phyloP scores from a whole-genome alignment of 371 early-diverging fungal genomes.

The Apophysomyces ossiformis region DNA sequence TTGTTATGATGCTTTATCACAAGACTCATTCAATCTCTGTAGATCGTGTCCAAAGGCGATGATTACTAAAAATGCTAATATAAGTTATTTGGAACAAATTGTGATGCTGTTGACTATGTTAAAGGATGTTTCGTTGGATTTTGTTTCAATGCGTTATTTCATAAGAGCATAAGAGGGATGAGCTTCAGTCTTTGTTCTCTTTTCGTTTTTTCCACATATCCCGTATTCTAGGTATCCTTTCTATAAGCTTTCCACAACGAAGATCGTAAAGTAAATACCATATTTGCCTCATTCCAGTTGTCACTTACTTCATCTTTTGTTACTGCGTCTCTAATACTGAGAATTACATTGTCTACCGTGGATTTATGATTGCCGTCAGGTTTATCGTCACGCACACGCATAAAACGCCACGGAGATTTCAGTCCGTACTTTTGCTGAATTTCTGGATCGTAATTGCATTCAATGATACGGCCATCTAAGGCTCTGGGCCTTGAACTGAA shows the following conservation, averaged over 20 bases:
- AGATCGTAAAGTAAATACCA: neutral
- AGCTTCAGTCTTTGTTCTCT: neutral
- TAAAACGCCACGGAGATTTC: conserved; percentile 75
- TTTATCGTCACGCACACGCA: conserved; percentile 91
- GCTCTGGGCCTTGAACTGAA: conserved; percentile 29
- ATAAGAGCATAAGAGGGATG: neutral
- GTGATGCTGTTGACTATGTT: conserved; percentile 5
- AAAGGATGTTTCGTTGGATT: neutral
- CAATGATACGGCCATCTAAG: conserved; percentile 71
- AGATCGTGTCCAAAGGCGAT: conserved; percentile 57
- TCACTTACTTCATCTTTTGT: conserved; percentile 64
- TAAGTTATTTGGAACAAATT: neutral
- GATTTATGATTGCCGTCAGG: conserved; percentile 76
- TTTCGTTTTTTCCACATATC: conserved; percentile 20
- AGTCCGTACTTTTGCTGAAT: conserved; percentile 41
- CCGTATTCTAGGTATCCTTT: conserved; percentile 19
- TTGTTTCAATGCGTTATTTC: neutral
- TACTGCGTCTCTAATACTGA: conserved; percentile 82
- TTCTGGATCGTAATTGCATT: conserved; percentile 67
- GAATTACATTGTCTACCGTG: conserved; percentile 71
- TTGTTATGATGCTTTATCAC: neutral
- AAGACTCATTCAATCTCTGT: conserved; percentile 8
- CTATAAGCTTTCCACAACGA: conserved; percentile 16
- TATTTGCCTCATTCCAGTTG: neutral
- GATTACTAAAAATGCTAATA: conserved; percentile 41